Conservation (phyloP, 2,329 filamentous ascomycete species). For the Colletotrichum orbiculare region DNA sequence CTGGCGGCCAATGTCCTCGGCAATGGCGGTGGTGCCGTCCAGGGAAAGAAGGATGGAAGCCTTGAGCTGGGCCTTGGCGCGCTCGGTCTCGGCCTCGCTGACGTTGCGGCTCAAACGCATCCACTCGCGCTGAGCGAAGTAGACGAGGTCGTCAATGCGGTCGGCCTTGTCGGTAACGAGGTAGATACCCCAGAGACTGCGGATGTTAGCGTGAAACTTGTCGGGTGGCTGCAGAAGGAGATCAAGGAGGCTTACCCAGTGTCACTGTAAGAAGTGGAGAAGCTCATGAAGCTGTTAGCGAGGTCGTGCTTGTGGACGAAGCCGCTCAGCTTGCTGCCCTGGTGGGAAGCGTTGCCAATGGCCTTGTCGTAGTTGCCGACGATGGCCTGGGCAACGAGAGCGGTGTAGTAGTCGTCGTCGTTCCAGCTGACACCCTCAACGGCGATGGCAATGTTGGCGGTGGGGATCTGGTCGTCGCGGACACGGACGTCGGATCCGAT, state of each 20-base stretch:
- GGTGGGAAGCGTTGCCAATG: constrained; percentile 96
- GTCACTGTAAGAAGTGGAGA: constrained; percentile 99
- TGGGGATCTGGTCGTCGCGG: constrained; percentile 94
- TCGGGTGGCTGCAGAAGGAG: constrained; percentile 37
- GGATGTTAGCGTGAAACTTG: constrained; percentile 42
- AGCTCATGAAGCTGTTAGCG: constrained; percentile 99
- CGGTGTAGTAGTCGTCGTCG: constrained; percentile 99
- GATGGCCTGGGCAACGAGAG: constrained; percentile 95
- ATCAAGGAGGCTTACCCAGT: constrained; percentile 78
- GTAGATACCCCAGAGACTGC: constrained; percentile 99
- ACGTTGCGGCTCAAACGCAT: constrained; percentile 92
- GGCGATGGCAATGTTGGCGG: constrained; percentile 97
- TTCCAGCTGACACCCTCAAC: constrained; percentile 99
- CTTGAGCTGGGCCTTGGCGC: constrained; percentile 99
- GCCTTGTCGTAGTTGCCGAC: constrained; percentile 99
- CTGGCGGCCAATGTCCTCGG: constrained; percentile 98
- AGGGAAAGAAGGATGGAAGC: constrained; percentile 96
- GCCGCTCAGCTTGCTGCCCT: constrained; percentile 97
- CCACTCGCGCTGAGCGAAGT: constrained; percentile 99
- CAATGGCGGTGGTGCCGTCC: constrained; percentile 95
- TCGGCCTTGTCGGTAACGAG: constrained; percentile 91
- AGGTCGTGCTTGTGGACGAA: constrained; percentile 95
- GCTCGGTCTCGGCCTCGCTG: constrained; percentile 90
- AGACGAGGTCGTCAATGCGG: constrained; percentile 91
- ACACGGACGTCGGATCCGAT: constrained; percentile 95